Conservation (phyloP, 805 yeast species). For the Kluyveromyces siamensis region DNA sequence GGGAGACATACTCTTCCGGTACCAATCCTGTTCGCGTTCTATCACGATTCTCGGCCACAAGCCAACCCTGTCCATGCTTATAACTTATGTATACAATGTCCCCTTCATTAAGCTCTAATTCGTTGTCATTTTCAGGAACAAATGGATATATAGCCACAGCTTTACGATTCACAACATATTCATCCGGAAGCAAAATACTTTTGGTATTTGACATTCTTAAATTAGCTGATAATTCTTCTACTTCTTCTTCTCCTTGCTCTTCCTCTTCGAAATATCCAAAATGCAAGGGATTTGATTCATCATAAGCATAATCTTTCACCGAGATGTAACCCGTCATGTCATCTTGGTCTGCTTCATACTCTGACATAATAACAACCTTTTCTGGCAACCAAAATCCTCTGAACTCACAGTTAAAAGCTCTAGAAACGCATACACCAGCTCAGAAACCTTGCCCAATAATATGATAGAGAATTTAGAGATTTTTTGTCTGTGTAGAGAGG, state of each 20-base stretch:
- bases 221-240: constrained; percentile 13
- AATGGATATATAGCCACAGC: constrained; percentile 90
- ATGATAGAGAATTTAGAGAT: background rate
- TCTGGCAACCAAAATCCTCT: background rate
- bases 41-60: constrained; percentile 63
- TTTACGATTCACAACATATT: constrained; percentile 36
- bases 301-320: constrained; percentile 79
- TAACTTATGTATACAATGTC: constrained; percentile 80
- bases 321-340: constrained; percentile 32
- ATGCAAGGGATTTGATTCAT: constrained; percentile 57
- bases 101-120: constrained; percentile 66
- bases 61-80: constrained; percentile 97
- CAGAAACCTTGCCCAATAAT: background rate
- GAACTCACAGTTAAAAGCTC: constrained; percentile 1
- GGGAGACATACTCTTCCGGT: constrained; percentile 87
- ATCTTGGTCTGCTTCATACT: background rate
- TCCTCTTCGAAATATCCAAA: constrained; percentile 41
- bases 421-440: background rate
- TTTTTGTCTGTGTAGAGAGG: too few species aligned
- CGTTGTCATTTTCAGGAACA: constrained; percentile 90
- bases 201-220: constrained; percentile 13
- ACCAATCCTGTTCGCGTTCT: constrained; percentile 65
- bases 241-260: constrained; percentile 14
- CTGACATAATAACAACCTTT: background rate
- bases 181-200: constrained; percentile 26